Evolutionary conservation across 129 eudicot genomes (phyloP).

Genomic region (Helianthus tuberosus): DNA sequence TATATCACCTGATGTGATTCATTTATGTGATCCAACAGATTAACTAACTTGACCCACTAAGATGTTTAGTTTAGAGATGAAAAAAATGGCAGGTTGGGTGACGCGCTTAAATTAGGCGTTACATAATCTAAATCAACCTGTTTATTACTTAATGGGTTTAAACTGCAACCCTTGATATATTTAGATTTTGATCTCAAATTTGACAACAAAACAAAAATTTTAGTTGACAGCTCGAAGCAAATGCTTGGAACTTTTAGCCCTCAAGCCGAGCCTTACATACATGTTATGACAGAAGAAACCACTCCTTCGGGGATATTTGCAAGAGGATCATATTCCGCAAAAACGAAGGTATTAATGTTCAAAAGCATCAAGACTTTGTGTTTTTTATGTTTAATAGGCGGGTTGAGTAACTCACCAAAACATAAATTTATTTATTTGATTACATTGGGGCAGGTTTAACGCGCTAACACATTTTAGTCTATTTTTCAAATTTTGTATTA

Average conservation of each 20-base stretch:
- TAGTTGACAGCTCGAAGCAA: constrained; percentile 65
- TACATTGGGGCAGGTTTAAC: not conserved
- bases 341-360: constrained; percentile 48
- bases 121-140: not conserved
- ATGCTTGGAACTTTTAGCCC: constrained; percentile 78
- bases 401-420: not conserved
- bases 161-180: not conserved
- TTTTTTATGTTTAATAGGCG: not conserved
- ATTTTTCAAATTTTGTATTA: not conserved
- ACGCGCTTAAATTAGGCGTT: not conserved
- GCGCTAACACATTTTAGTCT: not conserved
- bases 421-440: not conserved
- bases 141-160: not conserved
- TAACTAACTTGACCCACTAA: too few species aligned
- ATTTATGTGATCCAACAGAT: too few species aligned
- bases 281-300: constrained; percentile 59
- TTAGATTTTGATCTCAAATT: constrained; percentile 6
- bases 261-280: constrained; percentile 59
- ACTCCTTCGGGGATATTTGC: constrained; percentile 67
- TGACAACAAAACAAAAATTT: constrained; percentile 9
- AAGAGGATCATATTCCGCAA: constrained; percentile 63
- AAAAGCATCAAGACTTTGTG: not conserved
- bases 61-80: not conserved
- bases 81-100: not conserved
- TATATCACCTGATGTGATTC: too few species aligned